A percentile compares a stretch with the other conserved stretches of the same genome.
phyloP scores from a whole-genome alignment of 1,284 basidiomycete genomes.

The Tilletia caries region DNA sequence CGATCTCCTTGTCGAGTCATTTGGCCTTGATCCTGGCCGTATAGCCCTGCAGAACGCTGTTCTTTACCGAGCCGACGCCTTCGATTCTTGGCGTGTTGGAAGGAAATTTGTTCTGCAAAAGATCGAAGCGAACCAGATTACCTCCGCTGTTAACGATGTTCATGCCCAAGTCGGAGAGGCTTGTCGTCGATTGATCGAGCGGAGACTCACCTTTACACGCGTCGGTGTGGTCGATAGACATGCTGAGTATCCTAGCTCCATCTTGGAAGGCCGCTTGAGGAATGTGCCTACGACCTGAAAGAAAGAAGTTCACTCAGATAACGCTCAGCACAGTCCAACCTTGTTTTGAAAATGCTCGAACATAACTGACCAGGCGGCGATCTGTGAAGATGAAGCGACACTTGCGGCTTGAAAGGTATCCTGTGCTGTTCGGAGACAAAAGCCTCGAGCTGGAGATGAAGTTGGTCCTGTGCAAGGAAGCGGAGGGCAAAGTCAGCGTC shows the following conservation, averaged over 20 bases:
- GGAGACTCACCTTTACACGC: conserved; percentile 26
- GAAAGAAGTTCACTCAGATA: too few relatives aligned
- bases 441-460: too few relatives aligned
- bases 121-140: conserved; percentile 54
- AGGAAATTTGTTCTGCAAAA: conserved; percentile 54
- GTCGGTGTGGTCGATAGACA: conserved; percentile 62
- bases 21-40: conserved; percentile 22
- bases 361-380: too few relatives aligned
- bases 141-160: conserved; percentile 50
- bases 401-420: too few relatives aligned
- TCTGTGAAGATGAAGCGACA: too few relatives aligned
- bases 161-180: conserved; percentile 28
- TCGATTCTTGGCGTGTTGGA: conserved; percentile 53
- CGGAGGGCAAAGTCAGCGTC: too few relatives aligned
- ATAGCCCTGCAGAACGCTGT: conserved; percentile 32
- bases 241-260: conserved; percentile 61
- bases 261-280: conserved; percentile 40
- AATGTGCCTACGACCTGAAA: too few relatives aligned
- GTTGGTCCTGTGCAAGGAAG: too few relatives aligned
- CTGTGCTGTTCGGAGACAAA: too few relatives aligned
- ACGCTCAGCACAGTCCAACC: too few relatives aligned
- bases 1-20: conserved; percentile 24
- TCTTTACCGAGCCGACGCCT: conserved; percentile 48
- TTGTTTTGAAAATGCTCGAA: too few relatives aligned
- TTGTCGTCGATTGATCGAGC: conserved; percentile 20